phyloP scores from a whole-genome alignment of 345 rosid genomes.

The Lepidium aucheri region DNA sequence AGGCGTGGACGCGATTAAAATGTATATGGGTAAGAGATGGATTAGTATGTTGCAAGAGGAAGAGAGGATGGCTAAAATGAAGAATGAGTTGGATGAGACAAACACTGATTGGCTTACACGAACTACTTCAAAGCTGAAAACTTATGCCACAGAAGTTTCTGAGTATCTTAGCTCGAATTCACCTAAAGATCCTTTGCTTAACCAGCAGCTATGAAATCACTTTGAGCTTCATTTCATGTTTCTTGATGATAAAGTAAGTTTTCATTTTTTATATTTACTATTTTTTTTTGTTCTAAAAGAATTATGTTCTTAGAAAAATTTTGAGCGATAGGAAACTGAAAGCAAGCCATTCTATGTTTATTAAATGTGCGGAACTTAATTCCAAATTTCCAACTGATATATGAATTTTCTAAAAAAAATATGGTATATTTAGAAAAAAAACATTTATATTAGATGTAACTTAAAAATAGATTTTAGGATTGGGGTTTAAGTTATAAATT shows the following conservation, averaged over 20 bases:
- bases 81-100: conserved; percentile 39
- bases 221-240: neutral
- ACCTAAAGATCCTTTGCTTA: conserved; percentile 53
- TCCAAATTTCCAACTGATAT: too few species aligned
- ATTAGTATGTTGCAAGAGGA: conserved; percentile 57
- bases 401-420: too few species aligned
- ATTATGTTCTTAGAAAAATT: neutral
- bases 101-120: conserved; percentile 73
- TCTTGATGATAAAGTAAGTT: neutral
- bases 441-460: too few species aligned
- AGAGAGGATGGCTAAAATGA: conserved; percentile 40
- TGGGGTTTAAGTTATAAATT: too few species aligned
- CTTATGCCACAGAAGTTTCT: conserved; percentile 37
- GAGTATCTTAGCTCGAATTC: conserved; percentile 39
- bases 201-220: conserved; percentile 59
- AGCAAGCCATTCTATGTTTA: neutral
- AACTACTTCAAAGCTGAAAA: conserved; percentile 73
- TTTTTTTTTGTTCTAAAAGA: neutral
- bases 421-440: too few species aligned
- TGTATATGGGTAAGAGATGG: conserved; percentile 76
- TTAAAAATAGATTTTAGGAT: too few species aligned
- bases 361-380: too few species aligned
- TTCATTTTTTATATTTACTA: neutral
- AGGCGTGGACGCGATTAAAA: conserved; percentile 70
- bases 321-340: neutral